phyloP scores from a whole-genome alignment of 306 rosid species.

The Castanea mollissima region DNA sequence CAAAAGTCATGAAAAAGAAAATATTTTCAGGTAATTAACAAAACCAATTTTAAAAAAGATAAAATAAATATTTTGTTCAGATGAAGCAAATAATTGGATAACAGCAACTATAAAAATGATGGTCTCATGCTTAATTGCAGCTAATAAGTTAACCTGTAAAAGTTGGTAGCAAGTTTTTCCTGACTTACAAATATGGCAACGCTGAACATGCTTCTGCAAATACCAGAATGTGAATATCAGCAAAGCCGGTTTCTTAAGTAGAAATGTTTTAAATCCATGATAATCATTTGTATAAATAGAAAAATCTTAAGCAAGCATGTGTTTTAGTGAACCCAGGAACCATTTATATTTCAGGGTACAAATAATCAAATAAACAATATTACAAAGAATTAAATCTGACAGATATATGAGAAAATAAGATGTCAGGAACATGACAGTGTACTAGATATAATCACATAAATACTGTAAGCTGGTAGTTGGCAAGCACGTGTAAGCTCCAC shows the following conservation, averaged over 20 bases:
- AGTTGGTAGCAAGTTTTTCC: conserved; percentile 74
- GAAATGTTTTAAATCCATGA: background rate
- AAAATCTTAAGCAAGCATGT: background rate
- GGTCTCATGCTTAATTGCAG: conserved; percentile 16
- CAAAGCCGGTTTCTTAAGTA: background rate
- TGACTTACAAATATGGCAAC: conserved; percentile 71
- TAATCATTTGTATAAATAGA: conserved; percentile 12
- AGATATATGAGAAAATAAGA: conserved; percentile 1
- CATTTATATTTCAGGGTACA: background rate
- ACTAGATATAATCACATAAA: background rate
- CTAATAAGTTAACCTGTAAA: conserved; percentile 74
- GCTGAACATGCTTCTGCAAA: conserved; percentile 79
- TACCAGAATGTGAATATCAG: conserved; percentile 28
- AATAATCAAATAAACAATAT: background rate
- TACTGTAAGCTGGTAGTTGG: conserved; percentile 15
- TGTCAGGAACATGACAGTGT: conserved; percentile 15
- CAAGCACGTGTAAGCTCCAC: conserved; percentile 6
- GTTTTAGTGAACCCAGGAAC: background rate
- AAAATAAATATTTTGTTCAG: conserved; percentile 17
- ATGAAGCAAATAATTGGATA: conserved; percentile 8
- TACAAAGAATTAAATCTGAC: background rate
- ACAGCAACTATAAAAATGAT: conserved; percentile 17
- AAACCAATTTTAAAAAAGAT: background rate
- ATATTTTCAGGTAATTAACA: conserved; percentile 1
- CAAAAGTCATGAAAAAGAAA: conserved; percentile 26